Percentiles rank a stretch among this genome's conserved stretches.
Evolutionary conservation across 176 grass and related monocot genomes (phyloP).

Genomic region (Calamus simplicifolius): DNA sequence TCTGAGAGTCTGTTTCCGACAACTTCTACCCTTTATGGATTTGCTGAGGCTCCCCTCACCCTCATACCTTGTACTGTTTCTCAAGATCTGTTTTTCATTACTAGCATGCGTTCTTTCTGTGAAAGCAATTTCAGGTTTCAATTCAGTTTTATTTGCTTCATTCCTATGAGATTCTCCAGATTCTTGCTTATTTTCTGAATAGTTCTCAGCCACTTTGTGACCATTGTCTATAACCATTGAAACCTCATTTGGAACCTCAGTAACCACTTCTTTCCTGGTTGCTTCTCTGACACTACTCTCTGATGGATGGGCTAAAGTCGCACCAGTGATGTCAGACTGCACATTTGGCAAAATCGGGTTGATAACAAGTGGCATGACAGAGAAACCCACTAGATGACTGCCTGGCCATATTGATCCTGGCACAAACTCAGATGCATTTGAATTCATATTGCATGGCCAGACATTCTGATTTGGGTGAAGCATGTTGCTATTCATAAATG

Average conservation of each 20-base stretch:
- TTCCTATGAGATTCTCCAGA: slow-evolving; percentile 29
- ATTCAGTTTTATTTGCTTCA: slow-evolving; percentile 36
- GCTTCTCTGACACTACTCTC: slow-evolving; percentile 37
- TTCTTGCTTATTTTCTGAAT: slow-evolving; percentile 31
- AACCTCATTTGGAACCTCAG: slow-evolving; percentile 32
- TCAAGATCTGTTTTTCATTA: slow-evolving; percentile 6
- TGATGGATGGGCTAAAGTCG: slow-evolving; percentile 42
- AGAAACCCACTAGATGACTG: slow-evolving; percentile 47
- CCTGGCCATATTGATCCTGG: slow-evolving; percentile 61
- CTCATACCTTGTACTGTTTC: slow-evolving; percentile 28
- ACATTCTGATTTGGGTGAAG: slow-evolving; percentile 66
- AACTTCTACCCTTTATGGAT: slow-evolving; percentile 71
- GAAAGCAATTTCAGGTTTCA: slow-evolving; percentile 35
- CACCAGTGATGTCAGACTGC: slow-evolving; percentile 56
- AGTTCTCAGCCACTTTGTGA: slow-evolving; percentile 30
- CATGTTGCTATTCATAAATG: slow-evolving; percentile 77
- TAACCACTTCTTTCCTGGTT: slow-evolving; percentile 25
- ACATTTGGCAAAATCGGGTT: slow-evolving; percentile 47
- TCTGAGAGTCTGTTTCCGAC: slow-evolving; percentile 72
- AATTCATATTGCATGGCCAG: slow-evolving; percentile 73
- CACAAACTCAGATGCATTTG: slow-evolving; percentile 55
- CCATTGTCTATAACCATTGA: slow-evolving; percentile 13
- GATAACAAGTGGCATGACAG: slow-evolving; percentile 30
- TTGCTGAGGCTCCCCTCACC: slow-evolving; percentile 79
- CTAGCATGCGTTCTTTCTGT: slow-evolving; percentile 25